Evolutionary conservation across 306 rosid species (phyloP), one percentile per base, ranked within the genome.

Genomic region (Prunus mira): DNA sequence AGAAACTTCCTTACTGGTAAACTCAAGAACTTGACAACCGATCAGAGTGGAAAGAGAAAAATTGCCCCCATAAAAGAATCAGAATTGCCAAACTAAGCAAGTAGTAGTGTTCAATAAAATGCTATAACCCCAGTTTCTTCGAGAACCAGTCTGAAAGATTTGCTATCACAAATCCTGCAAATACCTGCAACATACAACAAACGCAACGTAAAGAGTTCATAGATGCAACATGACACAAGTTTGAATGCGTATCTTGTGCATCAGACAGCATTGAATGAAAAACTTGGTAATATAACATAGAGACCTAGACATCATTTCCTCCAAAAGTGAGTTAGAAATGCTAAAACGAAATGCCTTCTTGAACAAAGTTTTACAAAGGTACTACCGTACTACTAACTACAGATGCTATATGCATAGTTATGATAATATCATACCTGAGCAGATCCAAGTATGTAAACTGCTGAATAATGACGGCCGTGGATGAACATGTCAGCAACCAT

Each of bases 401-500:
- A 22, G 25, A 24, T 72, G 12, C n/a, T 41, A 50, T 13, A 69
- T n/a, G 18, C 27, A 20, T 28, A 57, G 58, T n/a, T 34, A 25
- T 46, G 11, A 30, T 1, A 25, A 3, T 10, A 13, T 19, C 63
- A 24, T 87, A 96, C 99, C 99, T 96, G 96, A 71, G 6, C 79
- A 3, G 99, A 96, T 75, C 99, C 99, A 61, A 96, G 93, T 79
- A 96, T 89, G 87, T 96, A 96, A 66, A 96, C 73, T 8, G 86
- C 90, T 4, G 99, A 95, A 84, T 92, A 95, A 72, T 90, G 99
- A 73, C 97, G 97, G 51, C 97, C 97, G 22, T 96, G 99, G 87
- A 95, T 89, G 47, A 95, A 43, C 96, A 95, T 96, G 86, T 96
- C 99, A 43, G 99, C 99, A 84, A 92, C 65, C 99, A 96, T 96